Evolutionary conservation across 1,139 yeast genomes (phyloP), one percentile per base, ranked within the genome.

Genomic region (Blastobotrys persicus): DNA sequence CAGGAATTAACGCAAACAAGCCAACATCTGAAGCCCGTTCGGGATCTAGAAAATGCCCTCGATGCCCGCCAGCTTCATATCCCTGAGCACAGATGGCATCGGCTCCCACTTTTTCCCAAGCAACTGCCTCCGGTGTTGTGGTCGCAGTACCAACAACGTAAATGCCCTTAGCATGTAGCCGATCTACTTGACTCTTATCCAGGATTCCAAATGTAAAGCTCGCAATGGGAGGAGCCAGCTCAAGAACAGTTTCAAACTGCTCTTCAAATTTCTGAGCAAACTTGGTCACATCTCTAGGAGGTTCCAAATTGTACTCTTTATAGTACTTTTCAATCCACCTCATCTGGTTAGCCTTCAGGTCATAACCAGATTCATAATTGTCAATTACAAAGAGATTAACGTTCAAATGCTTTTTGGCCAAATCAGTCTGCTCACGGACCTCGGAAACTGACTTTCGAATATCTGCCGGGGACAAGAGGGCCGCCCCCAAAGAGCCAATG

Each of bases 21-120:
- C 69, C 69, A 1, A 68, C 68, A 44, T 65, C 57, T 3, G 41
- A 18, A 6, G 41, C 18, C 3, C 16, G 3, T 4, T 40, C 32
- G 4, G 41, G 3, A 9, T 40, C 32, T 13, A 35, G 7, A 18
- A 44, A 44, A 7, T 20, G 18, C 17, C 80, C 79, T 42, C 80
- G 60, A 56, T 77, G 81, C 1, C 81, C 81, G 7, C 81, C 81
- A 1, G 81, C 81, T 56, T 77, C 81, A 51, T 63, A 66, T 0
- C 81, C 81, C 56, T 77, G 81, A 33, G 71, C 67, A 12, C 73
- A 65, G 2, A 77, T 50, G 0, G 74, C 79, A 56, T 75, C 77
- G 1, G 72, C 69, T 0, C 71, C 74, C 0, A 52, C 43, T 0
- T 59, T 55, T 14, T 62, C 55, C 49, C 70, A 59, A 3, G 52